Evolutionary conservation across 1,284 basidiomycete genomes (phyloP).

Genomic region (Apiotrichum sp.): DNA sequence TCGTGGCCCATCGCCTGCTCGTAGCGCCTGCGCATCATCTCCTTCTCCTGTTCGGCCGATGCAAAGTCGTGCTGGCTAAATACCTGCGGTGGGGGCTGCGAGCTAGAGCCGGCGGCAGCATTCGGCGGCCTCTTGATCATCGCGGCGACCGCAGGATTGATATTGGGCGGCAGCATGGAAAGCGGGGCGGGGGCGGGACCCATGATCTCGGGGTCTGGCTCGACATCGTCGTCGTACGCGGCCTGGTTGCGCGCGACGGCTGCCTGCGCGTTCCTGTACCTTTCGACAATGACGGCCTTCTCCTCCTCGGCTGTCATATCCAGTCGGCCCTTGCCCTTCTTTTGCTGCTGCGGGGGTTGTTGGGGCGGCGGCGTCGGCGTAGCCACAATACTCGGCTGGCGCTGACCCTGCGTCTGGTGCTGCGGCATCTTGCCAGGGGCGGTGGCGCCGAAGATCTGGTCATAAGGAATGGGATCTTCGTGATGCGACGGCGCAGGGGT

Average conservation of each 20-base stretch:
- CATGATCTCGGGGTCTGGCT: neutral
- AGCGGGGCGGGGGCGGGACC: neutral
- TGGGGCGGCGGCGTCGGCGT: too few species aligned
- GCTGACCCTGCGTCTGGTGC: neutral
- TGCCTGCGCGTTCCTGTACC: constrained; percentile 29
- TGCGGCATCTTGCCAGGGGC: neutral
- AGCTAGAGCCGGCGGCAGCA: neutral
- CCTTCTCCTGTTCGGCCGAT: constrained; percentile 29
- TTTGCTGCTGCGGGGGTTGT: too few species aligned
- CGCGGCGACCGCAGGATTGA: neutral
- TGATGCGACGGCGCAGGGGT: neutral
- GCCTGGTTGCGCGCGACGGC: neutral
- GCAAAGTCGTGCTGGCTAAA: neutral
- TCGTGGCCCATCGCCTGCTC: constrained; percentile 14
- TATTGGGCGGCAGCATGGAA: neutral
- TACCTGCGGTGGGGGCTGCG: neutral
- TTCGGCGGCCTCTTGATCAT: neutral
- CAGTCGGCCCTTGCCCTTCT: neutral
- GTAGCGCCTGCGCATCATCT: constrained; percentile 34
- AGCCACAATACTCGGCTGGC: neutral
- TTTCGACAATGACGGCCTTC: constrained; percentile 7
- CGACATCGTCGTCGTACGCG: neutral
- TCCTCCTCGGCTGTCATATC: constrained; percentile 1
- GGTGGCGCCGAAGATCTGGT: constrained; percentile 7
- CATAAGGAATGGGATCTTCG: constrained; percentile 14